phyloP scores from a whole-genome alignment of 192 early-diverging fungal genomes.

The Phlyctochytrium planicorne region DNA sequence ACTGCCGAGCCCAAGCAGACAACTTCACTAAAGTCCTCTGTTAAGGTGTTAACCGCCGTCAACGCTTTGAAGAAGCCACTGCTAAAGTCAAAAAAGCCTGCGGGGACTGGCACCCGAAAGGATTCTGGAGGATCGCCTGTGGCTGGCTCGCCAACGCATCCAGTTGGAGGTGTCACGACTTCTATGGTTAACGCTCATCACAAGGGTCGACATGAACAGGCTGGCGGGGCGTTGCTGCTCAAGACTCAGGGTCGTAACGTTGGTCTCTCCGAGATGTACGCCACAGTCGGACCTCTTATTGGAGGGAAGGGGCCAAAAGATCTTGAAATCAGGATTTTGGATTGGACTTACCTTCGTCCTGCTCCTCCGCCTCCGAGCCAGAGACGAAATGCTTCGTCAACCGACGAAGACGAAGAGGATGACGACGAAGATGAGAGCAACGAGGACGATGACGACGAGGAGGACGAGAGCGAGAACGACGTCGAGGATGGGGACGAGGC shows the following conservation, averaged over 20 bases:
- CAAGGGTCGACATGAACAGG: too few species aligned
- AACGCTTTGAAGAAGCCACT: not conserved
- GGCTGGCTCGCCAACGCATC: too few species aligned
- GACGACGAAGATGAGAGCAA: not conserved
- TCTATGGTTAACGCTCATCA: too few species aligned
- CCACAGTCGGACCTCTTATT: not conserved
- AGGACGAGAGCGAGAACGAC: not conserved
- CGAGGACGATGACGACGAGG: constrained; percentile 5
- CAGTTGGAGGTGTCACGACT: too few species aligned
- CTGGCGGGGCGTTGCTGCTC: too few species aligned
- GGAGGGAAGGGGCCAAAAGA: not conserved
- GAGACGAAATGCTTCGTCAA: not conserved
- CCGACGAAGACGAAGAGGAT: not conserved
- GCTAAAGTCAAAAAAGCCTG: too few species aligned
- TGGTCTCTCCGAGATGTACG: not conserved
- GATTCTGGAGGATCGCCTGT: too few species aligned
- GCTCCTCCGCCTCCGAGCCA: not conserved
- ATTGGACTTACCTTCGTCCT: not conserved
- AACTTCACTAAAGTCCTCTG: too few species aligned
- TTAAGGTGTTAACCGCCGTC: not conserved
- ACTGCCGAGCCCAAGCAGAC: too few species aligned
- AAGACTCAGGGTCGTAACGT: not conserved
- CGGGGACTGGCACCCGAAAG: too few species aligned
- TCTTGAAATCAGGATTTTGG: not conserved
- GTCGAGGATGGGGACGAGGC: not conserved